Conservation (phyloP, 2,329 filamentous ascomycete genomes). For the Ophiocordyceps sinensis region DNA sequence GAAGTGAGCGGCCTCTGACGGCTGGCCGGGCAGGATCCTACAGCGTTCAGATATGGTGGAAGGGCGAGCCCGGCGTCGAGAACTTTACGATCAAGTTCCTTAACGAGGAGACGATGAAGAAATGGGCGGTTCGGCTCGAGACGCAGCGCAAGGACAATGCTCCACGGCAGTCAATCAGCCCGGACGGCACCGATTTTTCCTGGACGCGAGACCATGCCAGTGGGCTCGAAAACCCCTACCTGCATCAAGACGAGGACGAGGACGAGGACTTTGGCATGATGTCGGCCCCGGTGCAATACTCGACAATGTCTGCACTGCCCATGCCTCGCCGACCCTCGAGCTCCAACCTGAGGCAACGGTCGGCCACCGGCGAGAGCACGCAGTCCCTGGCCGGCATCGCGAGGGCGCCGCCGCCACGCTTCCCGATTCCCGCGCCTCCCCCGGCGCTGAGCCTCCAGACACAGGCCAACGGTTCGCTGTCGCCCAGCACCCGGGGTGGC, state of each 20-base stretch:
- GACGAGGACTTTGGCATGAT: slow-evolving; percentile 36
- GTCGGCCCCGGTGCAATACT: slow-evolving; percentile 21
- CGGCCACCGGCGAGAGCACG: slow-evolving; percentile 58
- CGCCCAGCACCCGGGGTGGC: slow-evolving; percentile 46
- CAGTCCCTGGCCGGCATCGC: slow-evolving; percentile 41
- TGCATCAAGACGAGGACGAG: slow-evolving; percentile 46
- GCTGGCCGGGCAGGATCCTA: slow-evolving; percentile 53
- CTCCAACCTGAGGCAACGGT: slow-evolving; percentile 60
- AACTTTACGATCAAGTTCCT: slow-evolving; percentile 91
- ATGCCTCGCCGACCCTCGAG: slow-evolving; percentile 42
- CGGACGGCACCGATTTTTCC: slow-evolving; percentile 54
- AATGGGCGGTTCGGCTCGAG: slow-evolving; percentile 74
- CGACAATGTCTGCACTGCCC: slow-evolving; percentile 11
- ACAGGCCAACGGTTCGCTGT: slow-evolving; percentile 29
- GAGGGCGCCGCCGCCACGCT: slow-evolving; percentile 53
- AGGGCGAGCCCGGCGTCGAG: slow-evolving; percentile 86
- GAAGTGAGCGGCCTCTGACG: neutral
- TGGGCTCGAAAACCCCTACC: slow-evolving; percentile 70
- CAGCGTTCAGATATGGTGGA: slow-evolving; percentile 97
- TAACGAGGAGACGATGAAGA: slow-evolving; percentile 85
- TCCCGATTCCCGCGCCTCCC: slow-evolving; percentile 48
- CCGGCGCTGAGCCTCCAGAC: slow-evolving; percentile 56
- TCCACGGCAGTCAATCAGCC: slow-evolving; percentile 29
- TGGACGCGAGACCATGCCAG: slow-evolving; percentile 58
- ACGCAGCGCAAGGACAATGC: slow-evolving; percentile 53